Conservation (phyloP, 2,329 filamentous ascomycete species). For the Knoxdaviesia capensis region DNA sequence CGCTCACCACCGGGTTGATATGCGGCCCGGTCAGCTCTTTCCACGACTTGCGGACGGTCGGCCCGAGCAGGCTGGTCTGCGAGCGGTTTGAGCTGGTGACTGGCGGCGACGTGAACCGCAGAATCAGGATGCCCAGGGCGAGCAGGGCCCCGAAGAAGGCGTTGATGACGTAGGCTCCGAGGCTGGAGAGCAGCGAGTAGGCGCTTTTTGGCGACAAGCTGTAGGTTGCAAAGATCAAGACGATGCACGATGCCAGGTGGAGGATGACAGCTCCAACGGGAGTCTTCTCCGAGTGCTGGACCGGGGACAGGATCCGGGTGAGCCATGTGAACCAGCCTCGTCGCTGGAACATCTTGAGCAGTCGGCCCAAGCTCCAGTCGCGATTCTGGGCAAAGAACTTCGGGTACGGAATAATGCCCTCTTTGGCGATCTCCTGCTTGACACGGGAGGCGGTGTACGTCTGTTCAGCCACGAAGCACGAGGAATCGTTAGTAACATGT, state of each 20-base stretch:
- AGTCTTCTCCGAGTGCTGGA: conserved; percentile 15
- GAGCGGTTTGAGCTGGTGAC: conserved; percentile 5
- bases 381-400: conserved; percentile 23
- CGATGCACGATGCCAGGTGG: conserved; percentile 14
- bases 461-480: background rate
- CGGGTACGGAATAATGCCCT: conserved; percentile 30
- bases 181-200: conserved; percentile 13
- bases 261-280: conserved; percentile 15
- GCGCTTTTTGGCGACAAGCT: conserved; percentile 8
- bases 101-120: conserved; percentile 14
- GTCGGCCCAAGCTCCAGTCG: conserved; percentile 14
- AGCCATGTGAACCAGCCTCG: conserved; percentile 12
- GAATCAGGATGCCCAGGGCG: conserved; percentile 15
- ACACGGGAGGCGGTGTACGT: conserved; percentile 34
- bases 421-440: conserved; percentile 40
- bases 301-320: conserved; percentile 11
- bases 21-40: conserved; percentile 12
- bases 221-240: conserved; percentile 16
- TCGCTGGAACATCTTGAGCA: conserved; percentile 12
- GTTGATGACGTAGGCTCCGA: conserved; percentile 15
- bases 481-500: background rate
- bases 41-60: conserved; percentile 9
- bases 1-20: conserved; percentile 12
- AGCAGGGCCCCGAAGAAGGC: conserved; percentile 15
- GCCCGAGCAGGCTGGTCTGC: conserved; percentile 2